phyloP scores from a whole-genome alignment of 1,139 yeast genomes.

The Pichia sp. region DNA sequence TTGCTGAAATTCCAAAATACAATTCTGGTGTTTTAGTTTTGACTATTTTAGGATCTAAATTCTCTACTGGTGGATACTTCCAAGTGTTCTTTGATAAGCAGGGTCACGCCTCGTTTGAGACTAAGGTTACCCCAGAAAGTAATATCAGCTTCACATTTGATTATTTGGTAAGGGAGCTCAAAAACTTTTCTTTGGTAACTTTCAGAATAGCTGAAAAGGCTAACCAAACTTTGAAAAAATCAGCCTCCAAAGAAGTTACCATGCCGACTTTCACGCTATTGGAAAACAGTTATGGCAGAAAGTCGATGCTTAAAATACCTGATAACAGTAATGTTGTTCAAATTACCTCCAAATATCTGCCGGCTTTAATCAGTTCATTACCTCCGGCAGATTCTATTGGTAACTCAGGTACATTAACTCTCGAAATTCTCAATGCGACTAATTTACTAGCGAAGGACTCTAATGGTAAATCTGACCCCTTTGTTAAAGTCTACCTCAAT shows the following conservation, averaged over 20 bases:
- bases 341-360: slow-evolving; percentile 74
- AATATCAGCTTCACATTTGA: slow-evolving; percentile 65
- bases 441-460: slow-evolving; percentile 78
- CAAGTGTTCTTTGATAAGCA: slow-evolving; percentile 74
- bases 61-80: slow-evolving; percentile 53
- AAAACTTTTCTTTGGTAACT: slow-evolving; percentile 56
- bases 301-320: slow-evolving; percentile 51
- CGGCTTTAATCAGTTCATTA: slow-evolving; percentile 54
- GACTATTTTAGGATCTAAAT: slow-evolving; percentile 56
- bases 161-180: slow-evolving; percentile 67
- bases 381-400: slow-evolving; percentile 74
- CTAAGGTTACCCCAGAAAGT: slow-evolving; percentile 43
- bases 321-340: slow-evolving; percentile 44
- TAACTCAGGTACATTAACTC: slow-evolving; percentile 69
- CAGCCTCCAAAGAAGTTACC: slow-evolving; percentile 56
- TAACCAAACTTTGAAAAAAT: slow-evolving; percentile 52
- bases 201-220: slow-evolving; percentile 58
- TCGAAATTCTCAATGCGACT: slow-evolving; percentile 62
- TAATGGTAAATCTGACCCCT: slow-evolving; percentile 93
- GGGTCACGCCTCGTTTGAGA: slow-evolving; percentile 56
- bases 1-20: slow-evolving; percentile 58
- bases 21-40: slow-evolving; percentile 74
- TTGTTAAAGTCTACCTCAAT: slow-evolving; percentile 60
- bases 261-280: slow-evolving; percentile 68
- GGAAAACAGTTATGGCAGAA: slow-evolving; percentile 57